A percentile compares a stretch with the other conserved stretches of the same genome.
These are phyloP conservation scores for Forsythia viridissima DNA, from an alignment of 257 asterid species.

Conservation along the genomic window DNA sequence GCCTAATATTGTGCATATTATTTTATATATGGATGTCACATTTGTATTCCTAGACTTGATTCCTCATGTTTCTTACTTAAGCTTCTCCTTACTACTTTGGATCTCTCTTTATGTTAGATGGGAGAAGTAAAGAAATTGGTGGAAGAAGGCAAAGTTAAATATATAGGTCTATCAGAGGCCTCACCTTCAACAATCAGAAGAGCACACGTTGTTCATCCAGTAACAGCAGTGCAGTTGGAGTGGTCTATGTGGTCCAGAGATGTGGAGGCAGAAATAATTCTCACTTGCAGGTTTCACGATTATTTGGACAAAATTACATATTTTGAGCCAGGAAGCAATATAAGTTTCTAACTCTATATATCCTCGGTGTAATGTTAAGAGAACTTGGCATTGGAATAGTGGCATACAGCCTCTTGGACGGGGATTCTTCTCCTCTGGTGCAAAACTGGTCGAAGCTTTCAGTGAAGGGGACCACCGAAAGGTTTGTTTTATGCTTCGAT, in stretches of 20 bases:
- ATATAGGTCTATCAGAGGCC: constrained; percentile 22
- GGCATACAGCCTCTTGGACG: constrained; percentile 58
- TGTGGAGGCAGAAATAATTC: constrained; percentile 24
- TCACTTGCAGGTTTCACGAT: constrained; percentile 36
- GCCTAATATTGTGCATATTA: background rate
- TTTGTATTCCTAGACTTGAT: background rate
- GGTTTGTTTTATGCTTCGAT: constrained; percentile 15
- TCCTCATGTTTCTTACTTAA: background rate
- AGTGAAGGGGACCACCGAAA: constrained; percentile 38
- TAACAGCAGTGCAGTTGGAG: constrained; percentile 19
- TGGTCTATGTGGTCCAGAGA: constrained; percentile 51
- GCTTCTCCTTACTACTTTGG: background rate
- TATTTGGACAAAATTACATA: background rate
- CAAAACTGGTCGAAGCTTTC: constrained; percentile 35
- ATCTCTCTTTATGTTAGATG: background rate
- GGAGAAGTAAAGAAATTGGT: constrained; percentile 25
- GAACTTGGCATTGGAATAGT: constrained; percentile 63
- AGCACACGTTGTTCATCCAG: constrained; percentile 20
- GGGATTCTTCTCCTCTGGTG: constrained; percentile 54
- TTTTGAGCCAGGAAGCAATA: background rate
- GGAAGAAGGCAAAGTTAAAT: constrained; percentile 19
- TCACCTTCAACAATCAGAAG: constrained; percentile 20
- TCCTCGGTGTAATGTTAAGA: constrained; percentile 21
- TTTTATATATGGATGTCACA: too few species aligned
- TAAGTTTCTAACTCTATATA: background rate